Percentiles rank a stretch among this genome's conserved stretches.
These are phyloP conservation scores for Ascobolus immersus DNA, from an alignment of 495 filamentous ascomycete species.

Conservation along the genomic window DNA sequence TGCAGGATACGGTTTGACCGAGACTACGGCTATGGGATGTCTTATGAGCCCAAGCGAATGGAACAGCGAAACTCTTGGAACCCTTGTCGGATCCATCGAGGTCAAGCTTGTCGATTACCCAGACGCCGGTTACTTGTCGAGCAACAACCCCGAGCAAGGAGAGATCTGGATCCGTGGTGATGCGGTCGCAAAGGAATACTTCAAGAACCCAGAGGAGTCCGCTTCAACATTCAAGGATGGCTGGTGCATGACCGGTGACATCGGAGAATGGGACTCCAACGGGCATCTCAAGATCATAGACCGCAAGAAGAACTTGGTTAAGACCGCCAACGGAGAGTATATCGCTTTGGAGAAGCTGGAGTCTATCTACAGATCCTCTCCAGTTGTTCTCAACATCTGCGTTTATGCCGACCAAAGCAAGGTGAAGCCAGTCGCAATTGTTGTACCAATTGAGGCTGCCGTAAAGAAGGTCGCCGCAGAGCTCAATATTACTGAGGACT, in stretches of 20 bases:
- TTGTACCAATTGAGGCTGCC: slow-evolving; percentile 64
- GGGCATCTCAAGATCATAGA: slow-evolving; percentile 78
- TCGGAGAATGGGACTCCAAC: slow-evolving; percentile 64
- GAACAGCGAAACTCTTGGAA: slow-evolving; percentile 58
- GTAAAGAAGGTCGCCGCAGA: slow-evolving; percentile 60
- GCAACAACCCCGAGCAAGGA: slow-evolving; percentile 66
- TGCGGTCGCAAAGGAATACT: slow-evolving; percentile 48
- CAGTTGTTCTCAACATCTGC: slow-evolving; percentile 82
- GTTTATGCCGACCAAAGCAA: slow-evolving; percentile 63
- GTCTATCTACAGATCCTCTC: slow-evolving; percentile 65
- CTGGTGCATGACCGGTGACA: slow-evolving; percentile 92
- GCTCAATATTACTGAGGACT: slow-evolving; percentile 40
- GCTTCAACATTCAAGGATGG: slow-evolving; percentile 48
- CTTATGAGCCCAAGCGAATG: slow-evolving; percentile 76
- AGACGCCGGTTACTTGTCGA: slow-evolving; percentile 73
- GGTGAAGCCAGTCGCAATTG: slow-evolving; percentile 75
- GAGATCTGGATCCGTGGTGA: slow-evolving; percentile 80
- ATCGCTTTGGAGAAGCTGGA: slow-evolving; percentile 98
- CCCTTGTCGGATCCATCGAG: slow-evolving; percentile 58
- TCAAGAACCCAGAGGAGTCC: slow-evolving; percentile 62
- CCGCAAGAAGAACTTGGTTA: slow-evolving; percentile 94
- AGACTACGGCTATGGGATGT: slow-evolving; percentile 82
- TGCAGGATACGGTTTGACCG: slow-evolving; percentile 74
- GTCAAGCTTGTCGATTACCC: slow-evolving; percentile 87
- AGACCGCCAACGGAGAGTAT: slow-evolving; percentile 90